Evolutionary conservation across 2,329 filamentous ascomycete genomes (phyloP).

Genomic region (Sporothrix schenckii): DNA sequence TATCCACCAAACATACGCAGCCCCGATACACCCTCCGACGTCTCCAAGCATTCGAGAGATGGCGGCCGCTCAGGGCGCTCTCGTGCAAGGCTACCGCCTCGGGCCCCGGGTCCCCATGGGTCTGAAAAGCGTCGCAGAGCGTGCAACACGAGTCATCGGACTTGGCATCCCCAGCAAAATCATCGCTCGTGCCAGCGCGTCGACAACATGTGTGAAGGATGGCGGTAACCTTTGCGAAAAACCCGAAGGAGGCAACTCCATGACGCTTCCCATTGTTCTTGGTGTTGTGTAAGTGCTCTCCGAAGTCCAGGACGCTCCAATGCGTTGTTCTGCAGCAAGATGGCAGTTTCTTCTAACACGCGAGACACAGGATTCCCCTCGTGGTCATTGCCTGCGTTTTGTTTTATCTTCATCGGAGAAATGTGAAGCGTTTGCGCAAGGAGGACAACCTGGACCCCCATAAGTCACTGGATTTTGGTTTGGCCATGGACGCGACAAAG

Average conservation of each 20-base stretch:
- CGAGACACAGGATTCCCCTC: constrained; percentile 69
- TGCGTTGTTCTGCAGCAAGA: constrained; percentile 31
- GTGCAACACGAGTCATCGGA: constrained; percentile 36
- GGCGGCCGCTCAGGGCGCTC: constrained; percentile 31
- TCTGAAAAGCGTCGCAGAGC: constrained; percentile 3
- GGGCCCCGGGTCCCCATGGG: constrained; percentile 39
- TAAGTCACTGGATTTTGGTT: constrained; percentile 88
- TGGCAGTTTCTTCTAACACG: constrained; percentile 4
- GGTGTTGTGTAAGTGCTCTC: constrained; percentile 64
- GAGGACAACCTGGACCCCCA: constrained; percentile 88
- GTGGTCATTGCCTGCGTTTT: constrained; percentile 67
- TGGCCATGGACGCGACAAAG: constrained; percentile 56
- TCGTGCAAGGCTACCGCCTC: constrained; percentile 37
- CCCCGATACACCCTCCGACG: neutral
- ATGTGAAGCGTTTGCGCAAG: constrained; percentile 67
- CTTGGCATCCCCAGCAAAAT: constrained; percentile 35
- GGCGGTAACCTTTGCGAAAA: constrained; percentile 60
- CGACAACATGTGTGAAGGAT: constrained; percentile 38
- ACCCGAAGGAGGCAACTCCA: constrained; percentile 56
- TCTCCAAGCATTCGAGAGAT: constrained; percentile 30
- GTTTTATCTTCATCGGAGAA: constrained; percentile 76
- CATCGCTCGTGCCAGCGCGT: constrained; percentile 35
- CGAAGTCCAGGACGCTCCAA: neutral
- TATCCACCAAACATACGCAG: neutral
- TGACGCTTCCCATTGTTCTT: constrained; percentile 67